Conservation (phyloP, 169 alveolate genomes). For the Besnoitia besnoiti region DNA sequence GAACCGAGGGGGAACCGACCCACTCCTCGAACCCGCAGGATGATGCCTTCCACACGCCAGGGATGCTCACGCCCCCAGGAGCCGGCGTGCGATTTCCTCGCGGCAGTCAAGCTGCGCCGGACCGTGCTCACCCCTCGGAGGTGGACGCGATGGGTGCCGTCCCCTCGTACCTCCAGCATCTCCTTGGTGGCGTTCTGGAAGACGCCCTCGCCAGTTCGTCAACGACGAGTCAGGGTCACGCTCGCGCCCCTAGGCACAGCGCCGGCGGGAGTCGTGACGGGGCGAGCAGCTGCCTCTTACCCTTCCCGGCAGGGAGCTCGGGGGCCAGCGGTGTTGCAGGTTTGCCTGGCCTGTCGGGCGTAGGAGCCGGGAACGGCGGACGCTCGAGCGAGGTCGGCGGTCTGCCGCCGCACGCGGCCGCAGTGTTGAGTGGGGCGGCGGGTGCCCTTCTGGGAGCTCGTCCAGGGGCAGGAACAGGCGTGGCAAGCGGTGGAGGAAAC, state of each 20-base stretch:
- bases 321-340: not conserved
- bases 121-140: not conserved
- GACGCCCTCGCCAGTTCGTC: not conserved
- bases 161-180: not conserved
- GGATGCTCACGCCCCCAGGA: not conserved
- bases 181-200: not conserved
- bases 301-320: not conserved
- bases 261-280: not conserved
- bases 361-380: not conserved
- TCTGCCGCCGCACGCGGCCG: not conserved
- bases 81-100: not conserved
- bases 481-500: not conserved
- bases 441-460: not conserved
- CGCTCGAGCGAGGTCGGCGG: not conserved
- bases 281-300: not conserved
- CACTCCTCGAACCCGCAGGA: no score
- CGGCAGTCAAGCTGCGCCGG: not conserved
- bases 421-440: not conserved
- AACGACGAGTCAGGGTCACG: not conserved
- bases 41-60: not conserved
- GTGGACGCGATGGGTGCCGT: not conserved
- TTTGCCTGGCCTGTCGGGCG: not conserved
- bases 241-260: no score
- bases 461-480: not conserved
- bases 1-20: no score